These are phyloP conservation scores for Septoria linicola DNA, from an alignment of 2,329 filamentous ascomycete genomes.

Conservation along the genomic window DNA sequence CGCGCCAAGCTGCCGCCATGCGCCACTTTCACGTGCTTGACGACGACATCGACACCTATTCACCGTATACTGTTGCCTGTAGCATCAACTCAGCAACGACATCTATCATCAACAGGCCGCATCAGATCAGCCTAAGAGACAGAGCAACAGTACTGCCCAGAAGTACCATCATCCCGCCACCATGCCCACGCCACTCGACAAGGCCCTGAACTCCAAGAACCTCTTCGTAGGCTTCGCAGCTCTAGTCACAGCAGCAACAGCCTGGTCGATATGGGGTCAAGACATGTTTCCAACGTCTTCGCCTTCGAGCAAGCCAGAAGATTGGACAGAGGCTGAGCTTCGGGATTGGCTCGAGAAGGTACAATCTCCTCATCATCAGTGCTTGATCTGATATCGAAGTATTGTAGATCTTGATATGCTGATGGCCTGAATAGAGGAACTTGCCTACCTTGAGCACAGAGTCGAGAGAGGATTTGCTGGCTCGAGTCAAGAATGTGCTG, in stretches of 20 bases:
- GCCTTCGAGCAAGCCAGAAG: slow-evolving; percentile 73
- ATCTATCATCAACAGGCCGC: too few species aligned
- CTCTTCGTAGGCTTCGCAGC: slow-evolving; percentile 69
- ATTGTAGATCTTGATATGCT: background rate
- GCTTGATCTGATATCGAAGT: slow-evolving; percentile 36
- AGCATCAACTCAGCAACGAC: background rate
- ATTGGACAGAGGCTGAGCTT: slow-evolving; percentile 79
- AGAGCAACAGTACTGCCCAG: background rate
- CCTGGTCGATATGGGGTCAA: slow-evolving; percentile 79
- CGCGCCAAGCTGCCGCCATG: background rate
- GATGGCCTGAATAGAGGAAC: slow-evolving; percentile 53
- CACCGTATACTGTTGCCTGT: background rate
- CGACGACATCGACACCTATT: background rate
- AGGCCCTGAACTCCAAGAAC: slow-evolving; percentile 46
- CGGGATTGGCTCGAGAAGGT: slow-evolving; percentile 78
- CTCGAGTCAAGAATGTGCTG: slow-evolving; percentile 56
- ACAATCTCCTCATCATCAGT: too few species aligned
- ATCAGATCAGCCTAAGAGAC: too few species aligned
- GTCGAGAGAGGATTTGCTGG: slow-evolving; percentile 63
- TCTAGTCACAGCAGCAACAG: slow-evolving; percentile 75
- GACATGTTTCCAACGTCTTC: slow-evolving; percentile 74
- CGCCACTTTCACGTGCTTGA: slow-evolving; percentile 11
- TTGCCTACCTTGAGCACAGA: slow-evolving; percentile 60
- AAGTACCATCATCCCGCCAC: slow-evolving; percentile 20
- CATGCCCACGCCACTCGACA: slow-evolving; percentile 53